Percentiles rank a stretch among this genome's conserved stretches.
Evolutionary conservation across 2,329 filamentous ascomycete species (phyloP).

Genomic region (Fusarium ambrosium): DNA sequence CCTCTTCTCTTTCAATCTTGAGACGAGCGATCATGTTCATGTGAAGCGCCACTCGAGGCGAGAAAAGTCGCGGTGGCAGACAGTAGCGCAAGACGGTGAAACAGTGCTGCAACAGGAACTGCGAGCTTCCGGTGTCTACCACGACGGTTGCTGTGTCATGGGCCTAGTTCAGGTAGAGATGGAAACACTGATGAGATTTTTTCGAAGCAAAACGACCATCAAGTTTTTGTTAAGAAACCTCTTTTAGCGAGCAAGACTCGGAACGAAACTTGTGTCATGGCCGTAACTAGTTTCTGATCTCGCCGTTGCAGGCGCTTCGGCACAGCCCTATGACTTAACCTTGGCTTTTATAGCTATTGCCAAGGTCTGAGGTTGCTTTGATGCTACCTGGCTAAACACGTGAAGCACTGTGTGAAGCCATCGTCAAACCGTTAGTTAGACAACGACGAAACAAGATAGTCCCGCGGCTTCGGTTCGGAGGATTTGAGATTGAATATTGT

Average conservation of each 20-base stretch:
- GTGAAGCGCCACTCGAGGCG: conserved; percentile 28
- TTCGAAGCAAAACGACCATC: conserved; percentile 2
- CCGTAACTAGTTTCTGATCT: conserved; percentile 9
- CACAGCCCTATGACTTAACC: conserved; percentile 25
- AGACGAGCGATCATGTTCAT: conserved; percentile 5
- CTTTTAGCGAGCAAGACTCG: conserved; percentile 2
- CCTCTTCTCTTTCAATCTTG: conserved; percentile 1
- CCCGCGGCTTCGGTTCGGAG: neutral
- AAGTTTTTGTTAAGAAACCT: neutral
- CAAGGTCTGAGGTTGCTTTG: conserved; percentile 6
- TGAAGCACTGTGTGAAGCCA: conserved; percentile 1
- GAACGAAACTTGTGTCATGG: conserved; percentile 28
- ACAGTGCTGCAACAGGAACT: conserved; percentile 42
- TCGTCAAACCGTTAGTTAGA: neutral
- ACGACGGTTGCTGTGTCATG: conserved; percentile 40
- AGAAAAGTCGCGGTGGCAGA: conserved; percentile 15
- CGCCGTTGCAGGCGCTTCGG: conserved; percentile 24
- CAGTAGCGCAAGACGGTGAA: conserved; percentile 40
- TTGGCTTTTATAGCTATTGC: conserved; percentile 12
- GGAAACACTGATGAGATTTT: conserved; percentile 31
- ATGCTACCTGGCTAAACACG: conserved; percentile 18
- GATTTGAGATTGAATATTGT: conserved; percentile 1
- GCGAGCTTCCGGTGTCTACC: conserved; percentile 22
- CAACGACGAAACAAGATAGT: neutral
- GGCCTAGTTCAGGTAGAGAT: conserved; percentile 7